Conservation (phyloP, 2,329 filamentous ascomycete genomes). For the Beauveria rudraprayagi region DNA sequence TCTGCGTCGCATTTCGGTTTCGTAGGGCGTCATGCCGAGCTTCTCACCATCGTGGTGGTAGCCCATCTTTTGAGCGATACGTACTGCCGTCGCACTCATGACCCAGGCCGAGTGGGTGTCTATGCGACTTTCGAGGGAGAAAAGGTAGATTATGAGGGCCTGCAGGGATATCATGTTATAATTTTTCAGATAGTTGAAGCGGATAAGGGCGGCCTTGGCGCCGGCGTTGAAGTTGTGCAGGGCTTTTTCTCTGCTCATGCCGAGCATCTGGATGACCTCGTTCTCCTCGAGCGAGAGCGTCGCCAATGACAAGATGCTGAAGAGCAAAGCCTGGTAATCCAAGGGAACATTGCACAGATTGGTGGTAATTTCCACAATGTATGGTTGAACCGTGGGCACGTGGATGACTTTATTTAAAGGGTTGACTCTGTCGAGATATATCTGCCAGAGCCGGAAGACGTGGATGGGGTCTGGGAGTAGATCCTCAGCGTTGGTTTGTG, state of each 20-base stretch:
- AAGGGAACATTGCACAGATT: constrained; percentile 47
- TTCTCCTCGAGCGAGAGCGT: constrained; percentile 45
- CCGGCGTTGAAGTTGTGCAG: constrained; percentile 44
- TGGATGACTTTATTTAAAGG: constrained; percentile 67
- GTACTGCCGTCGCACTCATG: constrained; percentile 50
- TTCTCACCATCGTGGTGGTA: constrained; percentile 54
- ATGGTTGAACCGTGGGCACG: constrained; percentile 58
- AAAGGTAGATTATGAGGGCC: constrained; percentile 50
- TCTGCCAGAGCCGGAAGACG: constrained; percentile 65
- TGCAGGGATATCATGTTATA: constrained; percentile 52
- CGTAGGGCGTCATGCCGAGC: constrained; percentile 51
- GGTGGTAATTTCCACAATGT: constrained; percentile 54
- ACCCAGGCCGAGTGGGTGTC: constrained; percentile 54
- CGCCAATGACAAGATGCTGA: constrained; percentile 57
- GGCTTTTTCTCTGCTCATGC: constrained; percentile 40
- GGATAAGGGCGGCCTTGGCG: constrained; percentile 40
- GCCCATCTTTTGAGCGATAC: constrained; percentile 61
- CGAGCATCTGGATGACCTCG: constrained; percentile 48
- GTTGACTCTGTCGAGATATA: constrained; percentile 66
- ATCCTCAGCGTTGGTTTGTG: constrained; percentile 33
- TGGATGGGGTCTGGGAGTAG: constrained; percentile 59
- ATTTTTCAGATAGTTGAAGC: constrained; percentile 49
- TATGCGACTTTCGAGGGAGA: constrained; percentile 49
- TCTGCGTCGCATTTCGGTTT: constrained; percentile 59
- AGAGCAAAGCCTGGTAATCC: constrained; percentile 53